Evolutionary conservation across 2,329 filamentous ascomycete species (phyloP).

Genomic region (Amesomyces nigricolor): DNA sequence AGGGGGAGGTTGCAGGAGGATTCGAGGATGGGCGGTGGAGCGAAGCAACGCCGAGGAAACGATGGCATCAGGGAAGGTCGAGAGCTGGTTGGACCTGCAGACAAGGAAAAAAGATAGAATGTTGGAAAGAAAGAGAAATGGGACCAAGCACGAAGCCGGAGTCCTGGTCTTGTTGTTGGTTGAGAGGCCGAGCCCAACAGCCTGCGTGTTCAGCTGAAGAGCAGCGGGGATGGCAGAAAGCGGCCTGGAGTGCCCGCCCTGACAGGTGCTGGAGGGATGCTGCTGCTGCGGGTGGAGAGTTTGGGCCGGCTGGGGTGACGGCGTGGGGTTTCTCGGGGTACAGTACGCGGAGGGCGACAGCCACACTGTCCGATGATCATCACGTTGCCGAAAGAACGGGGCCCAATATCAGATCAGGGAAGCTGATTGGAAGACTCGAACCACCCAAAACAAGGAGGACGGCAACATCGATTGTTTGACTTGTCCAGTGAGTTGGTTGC

Average conservation of each 20-base stretch:
- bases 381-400: background rate
- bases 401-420: too few relatives aligned
- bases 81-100: background rate
- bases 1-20: slow-evolving; percentile 2
- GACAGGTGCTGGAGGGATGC: slow-evolving; percentile 6
- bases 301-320: background rate
- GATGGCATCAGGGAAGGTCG: background rate
- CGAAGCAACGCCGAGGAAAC: background rate
- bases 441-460: too few relatives aligned
- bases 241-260: slow-evolving; percentile 7
- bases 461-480: too few relatives aligned
- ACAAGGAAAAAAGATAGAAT: background rate
- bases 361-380: background rate
- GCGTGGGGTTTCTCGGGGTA: background rate
- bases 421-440: too few relatives aligned
- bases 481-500: too few relatives aligned
- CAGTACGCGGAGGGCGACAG: background rate
- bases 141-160: background rate
- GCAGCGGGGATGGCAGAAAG: slow-evolving; percentile 5
- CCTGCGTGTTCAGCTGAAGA: slow-evolving; percentile 20
- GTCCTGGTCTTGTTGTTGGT: background rate
- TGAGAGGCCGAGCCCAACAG: slow-evolving; percentile 7
- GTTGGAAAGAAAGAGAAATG: background rate
- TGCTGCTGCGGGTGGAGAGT: slow-evolving; percentile 1
- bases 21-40: background rate